Base-by-base conservation (phyloP, 1,284 basidiomycete genomes). In the Trametes polyzona region DNA sequence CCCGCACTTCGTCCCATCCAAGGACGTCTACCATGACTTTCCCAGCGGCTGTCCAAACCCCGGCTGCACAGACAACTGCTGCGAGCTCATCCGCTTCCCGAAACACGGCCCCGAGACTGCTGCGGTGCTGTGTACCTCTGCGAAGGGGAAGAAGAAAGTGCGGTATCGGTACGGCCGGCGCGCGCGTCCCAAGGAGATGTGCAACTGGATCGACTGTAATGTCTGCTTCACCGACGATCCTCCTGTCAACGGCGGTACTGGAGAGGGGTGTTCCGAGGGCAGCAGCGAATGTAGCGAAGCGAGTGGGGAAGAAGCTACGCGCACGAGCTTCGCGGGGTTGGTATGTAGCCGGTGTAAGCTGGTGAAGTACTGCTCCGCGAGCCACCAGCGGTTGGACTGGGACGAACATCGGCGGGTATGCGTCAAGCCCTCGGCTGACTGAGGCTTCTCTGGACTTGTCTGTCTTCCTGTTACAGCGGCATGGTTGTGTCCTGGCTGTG, bases 21-120 rank as follows among this genome's bases (percentile, higher is more conserved):
- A 83, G 64, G 83, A 87, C 33, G 81, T 89, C 40, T 90, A 86
- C 71, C 83, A 82, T 69, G 86, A 90, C 69, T 88, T 88, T 63
- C 87, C 87, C 1, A 87, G 83, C 6, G 88, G 87, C 19, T 90
- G 88, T 62, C 87, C 86, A 26, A 90, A 88, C 59, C 87, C 85
- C 1, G 86, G 83, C 63, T 90, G 87, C 69, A 86, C 82, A 30
- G 88, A 90, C 61, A 87, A 90, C 67, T 68, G 65, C 63, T 90
- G 88, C 68, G 88, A 90, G 72, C 87, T 90, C 81, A 84, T 90
- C 63, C 83, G 88, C 44, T 90, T 90, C 64, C 87, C 87, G 5
- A 76, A 87, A 53, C 75, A 78, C 52, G 88, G 87, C 1, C 65
- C 80, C 17, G 83, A 84, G 53, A 77, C 74, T 5, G 88, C 88